phyloP scores from a whole-genome alignment of 345 rosid species.

The Abelmoschus esculentus region DNA sequence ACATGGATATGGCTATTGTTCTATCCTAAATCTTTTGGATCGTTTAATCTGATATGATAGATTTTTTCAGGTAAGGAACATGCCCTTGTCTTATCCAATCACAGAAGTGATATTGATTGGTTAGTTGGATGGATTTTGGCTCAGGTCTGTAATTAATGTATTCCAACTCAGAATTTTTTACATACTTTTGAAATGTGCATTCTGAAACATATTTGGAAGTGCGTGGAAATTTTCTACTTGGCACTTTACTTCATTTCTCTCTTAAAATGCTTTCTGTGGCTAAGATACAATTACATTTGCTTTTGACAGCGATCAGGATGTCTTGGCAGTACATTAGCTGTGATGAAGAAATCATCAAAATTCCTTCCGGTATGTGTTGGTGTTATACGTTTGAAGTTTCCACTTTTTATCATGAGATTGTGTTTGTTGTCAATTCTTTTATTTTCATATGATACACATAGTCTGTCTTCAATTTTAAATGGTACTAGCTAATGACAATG shows the following conservation, averaged over 20 bases:
- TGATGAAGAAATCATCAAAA: conserved; percentile 93
- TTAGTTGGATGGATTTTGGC: conserved; percentile 94
- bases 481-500: not conserved
- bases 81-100: conserved; percentile 75
- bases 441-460: too few relatives aligned
- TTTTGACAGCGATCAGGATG: conserved; percentile 80
- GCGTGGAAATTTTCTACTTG: not conserved
- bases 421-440: not conserved
- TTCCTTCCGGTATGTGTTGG: conserved; percentile 70
- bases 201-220: not conserved
- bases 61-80: conserved; percentile 72
- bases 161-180: not conserved
- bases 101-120: conserved; percentile 93
- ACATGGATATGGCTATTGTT: not conserved
- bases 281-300: conserved; percentile 15
- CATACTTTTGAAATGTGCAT: not conserved
- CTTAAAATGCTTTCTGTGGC: conserved; percentile 13
- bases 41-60: conserved; percentile 7
- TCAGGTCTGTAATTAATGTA: conserved; percentile 44
- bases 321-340: conserved; percentile 86
- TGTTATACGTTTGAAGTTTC: not conserved
- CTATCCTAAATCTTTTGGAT: not conserved
- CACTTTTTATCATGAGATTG: not conserved
- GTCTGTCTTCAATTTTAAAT: not conserved
- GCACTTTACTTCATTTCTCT: not conserved